Evolutionary conservation across 768 basidiomycete species (phyloP), one percentile per base, ranked within the genome.

Genomic region (Boletus tylopilopsis): DNA sequence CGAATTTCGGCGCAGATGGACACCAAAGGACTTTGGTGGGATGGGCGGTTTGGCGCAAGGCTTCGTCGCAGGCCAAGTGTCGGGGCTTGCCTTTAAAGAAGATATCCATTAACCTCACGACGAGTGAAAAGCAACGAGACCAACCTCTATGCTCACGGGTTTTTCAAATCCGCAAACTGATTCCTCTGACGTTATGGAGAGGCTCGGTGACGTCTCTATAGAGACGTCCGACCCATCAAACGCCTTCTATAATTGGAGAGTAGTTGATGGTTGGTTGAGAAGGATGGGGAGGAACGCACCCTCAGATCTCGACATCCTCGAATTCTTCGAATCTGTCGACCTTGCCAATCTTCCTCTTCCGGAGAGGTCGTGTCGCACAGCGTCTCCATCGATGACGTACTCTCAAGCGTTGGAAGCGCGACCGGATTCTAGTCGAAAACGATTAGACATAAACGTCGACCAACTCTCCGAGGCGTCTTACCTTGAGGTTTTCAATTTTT

Each of bases 261-360:
- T 9, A 49, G 37, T 23, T 8, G 4, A 23, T 30, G 24, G n/a
- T 6, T 25, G 33, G 11, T 10, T 4, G 2, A 23, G 29, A 25
- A 2, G 0, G 9, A 16, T 18, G 12, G 2, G 7, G 10, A 16
- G 6, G 10, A 21, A 39, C 40, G 4, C n/a, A 49, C 56, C 21
- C 47, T 49, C 21, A 57, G 16, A 10, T 53, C 11, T 25, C 25
- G 34, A 29, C 35, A 49, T 42, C 40, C 44, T 18, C 35, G 43
- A 34, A 44, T 16, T 27, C 48, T 58, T n/a, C 56, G 51, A 32
- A 45, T 43, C 7, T 33, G 43, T 36, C 32, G 45, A 24, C 2
- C 34, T 15, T 10, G 37, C 2, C 22, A 11, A n/a, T n/a, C 22
- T 42, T 52, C 49, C 24, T 38, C 34, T 12, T 18, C 13, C 2